Base-by-base conservation (phyloP, 1,139 yeast genomes). In the Pichia sp. region DNA sequence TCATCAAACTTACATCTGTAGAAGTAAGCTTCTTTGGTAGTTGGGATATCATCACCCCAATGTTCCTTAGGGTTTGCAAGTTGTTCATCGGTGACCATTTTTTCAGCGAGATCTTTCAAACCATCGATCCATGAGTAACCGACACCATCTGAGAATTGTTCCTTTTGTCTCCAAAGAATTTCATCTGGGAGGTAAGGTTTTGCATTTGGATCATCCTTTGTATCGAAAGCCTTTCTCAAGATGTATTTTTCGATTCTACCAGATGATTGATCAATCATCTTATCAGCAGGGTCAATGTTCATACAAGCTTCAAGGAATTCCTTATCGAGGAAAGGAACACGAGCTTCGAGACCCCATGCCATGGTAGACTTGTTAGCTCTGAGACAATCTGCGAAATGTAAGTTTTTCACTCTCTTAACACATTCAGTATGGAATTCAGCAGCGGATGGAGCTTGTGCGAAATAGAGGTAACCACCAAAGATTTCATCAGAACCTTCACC, bases 341-440 rank as follows among this genome's bases (percentile, higher is more conserved):
- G 84, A 44, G 98, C 98, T 69, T 91, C 99, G 50, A 91, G 75
- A 62, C 99, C 99, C 99, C 99, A 91, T 28, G 99, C 98, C 96
- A 91, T 85, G 45, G 99, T 91, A 24, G 97, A 88, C 69, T 91
- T 91, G 85, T 91, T 91, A 50, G 99, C 99, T 64, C 99, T 82
- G 60, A 91, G 71, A 69, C 97, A 88, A 68, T 91, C 98, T 46
- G 98, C 88, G 53, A 79, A 79, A 64, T 91, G 96, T 65, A 91
- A 73, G 88, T 91, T 88, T 73, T 91, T 86, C 53, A 91, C 96
- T 63, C 99, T 77, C 67, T 81, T 70, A 44, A 93, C 96, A 65
- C 94, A 83, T 68, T 91, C 99, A 48, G 77, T 70, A 64, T 91
- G 98, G 86, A 91, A 91, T 52, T 84, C 97, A 42, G 67, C 69